phyloP scores from a whole-genome alignment of 2,329 filamentous ascomycete species.

The Domatiomyces globalis region DNA sequence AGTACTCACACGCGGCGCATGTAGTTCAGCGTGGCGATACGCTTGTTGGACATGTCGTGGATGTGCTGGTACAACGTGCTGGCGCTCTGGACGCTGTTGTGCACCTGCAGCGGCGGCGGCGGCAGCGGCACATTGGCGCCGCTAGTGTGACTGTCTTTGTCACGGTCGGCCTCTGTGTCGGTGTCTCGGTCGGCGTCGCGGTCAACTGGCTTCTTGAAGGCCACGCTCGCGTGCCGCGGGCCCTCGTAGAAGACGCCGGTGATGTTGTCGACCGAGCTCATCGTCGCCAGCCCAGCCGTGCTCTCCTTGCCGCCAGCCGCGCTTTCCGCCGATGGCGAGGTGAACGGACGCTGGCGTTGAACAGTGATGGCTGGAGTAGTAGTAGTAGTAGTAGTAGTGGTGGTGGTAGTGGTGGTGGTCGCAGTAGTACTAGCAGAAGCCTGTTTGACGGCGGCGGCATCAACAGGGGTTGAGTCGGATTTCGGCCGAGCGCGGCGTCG shows the following conservation, averaged over 20 bases:
- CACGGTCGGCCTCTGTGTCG: background rate
- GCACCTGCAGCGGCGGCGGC: background rate
- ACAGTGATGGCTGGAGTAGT: background rate
- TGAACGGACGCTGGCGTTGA: conserved; percentile 1
- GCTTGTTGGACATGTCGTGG: conserved; percentile 75
- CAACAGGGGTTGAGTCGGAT: conserved; percentile 8
- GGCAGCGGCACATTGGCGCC: background rate
- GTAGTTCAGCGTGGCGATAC: conserved; percentile 89
- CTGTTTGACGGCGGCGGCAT: conserved; percentile 1
- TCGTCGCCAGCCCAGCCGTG: background rate
- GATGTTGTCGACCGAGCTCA: background rate
- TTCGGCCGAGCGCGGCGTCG: conserved; percentile 13
- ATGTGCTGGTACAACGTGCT: conserved; percentile 47
- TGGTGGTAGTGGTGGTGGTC: conserved; percentile 4
- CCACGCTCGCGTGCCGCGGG: background rate
- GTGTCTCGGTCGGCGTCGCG: background rate
- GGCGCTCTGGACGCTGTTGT: background rate
- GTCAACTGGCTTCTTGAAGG: background rate
- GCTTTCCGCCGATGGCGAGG: conserved; percentile 1
- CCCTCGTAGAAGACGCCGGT: background rate
- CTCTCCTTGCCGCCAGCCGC: background rate
- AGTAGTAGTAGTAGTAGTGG: background rate
- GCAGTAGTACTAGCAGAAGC: conserved; percentile 3
- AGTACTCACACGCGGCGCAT: conserved; percentile 68
- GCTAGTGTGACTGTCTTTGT: background rate